Conservation (phyloP, 2,329 filamentous ascomycete genomes). For the Ceratocystis alfenasii region DNA sequence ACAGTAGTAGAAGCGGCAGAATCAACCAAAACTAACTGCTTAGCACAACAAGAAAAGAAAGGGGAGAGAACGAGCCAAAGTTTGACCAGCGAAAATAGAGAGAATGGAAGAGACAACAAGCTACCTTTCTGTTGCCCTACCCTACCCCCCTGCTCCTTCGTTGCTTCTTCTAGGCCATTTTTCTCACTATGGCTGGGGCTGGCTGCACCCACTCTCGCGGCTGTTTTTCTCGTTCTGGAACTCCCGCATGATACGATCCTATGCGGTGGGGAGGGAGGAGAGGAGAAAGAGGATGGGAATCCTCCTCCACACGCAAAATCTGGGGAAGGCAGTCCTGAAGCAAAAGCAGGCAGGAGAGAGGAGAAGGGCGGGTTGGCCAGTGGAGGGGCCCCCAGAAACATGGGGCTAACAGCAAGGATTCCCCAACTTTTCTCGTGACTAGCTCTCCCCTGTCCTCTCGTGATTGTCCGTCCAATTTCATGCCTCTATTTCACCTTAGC, state of each 20-base stretch:
- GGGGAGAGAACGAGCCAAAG: neutral
- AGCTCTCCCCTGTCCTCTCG: neutral
- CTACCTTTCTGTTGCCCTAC: neutral
- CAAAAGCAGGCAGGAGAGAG: neutral
- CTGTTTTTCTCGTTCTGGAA: slow-evolving; percentile 4
- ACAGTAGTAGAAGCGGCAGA: neutral
- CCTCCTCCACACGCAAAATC: slow-evolving; percentile 4
- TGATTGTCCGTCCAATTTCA: neutral
- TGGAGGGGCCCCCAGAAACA: too few relatives aligned
- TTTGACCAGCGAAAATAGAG: neutral
- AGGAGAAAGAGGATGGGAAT: neutral
- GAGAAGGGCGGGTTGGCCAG: too few relatives aligned
- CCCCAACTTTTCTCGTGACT: slow-evolving; percentile 9
- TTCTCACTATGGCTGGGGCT: neutral
- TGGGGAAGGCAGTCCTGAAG: neutral
- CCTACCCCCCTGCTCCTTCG: too few relatives aligned
- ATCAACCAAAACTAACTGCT: neutral
- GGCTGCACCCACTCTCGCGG: slow-evolving; percentile 5
- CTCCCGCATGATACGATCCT: neutral
- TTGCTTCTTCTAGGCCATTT: neutral
- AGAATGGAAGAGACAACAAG: neutral
- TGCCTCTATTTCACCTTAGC: neutral
- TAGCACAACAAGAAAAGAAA: neutral
- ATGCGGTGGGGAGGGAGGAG: neutral
- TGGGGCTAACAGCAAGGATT: slow-evolving; percentile 3